Evolutionary conservation across 2,329 filamentous ascomycete species (phyloP).

Genomic region (Spiromastix sp.): DNA sequence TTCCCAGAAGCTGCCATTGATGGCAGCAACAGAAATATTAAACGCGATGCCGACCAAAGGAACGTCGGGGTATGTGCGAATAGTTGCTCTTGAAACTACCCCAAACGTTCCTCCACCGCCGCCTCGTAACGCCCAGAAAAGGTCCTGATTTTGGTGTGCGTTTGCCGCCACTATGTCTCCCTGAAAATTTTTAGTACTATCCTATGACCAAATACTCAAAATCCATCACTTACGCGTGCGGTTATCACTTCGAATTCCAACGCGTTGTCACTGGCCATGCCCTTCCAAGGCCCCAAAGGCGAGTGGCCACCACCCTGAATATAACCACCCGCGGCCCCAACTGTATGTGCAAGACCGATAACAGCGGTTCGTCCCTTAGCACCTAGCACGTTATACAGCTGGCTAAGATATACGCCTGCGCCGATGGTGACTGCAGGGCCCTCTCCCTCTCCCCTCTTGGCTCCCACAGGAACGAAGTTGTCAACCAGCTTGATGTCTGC

Average conservation of each 20-base stretch:
- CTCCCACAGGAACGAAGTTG: slow-evolving; percentile 32
- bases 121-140: slow-evolving; percentile 54
- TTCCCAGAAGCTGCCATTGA: slow-evolving; percentile 14
- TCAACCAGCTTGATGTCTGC: slow-evolving; percentile 27
- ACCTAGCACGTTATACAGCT: slow-evolving; percentile 39
- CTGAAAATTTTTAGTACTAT: slow-evolving; percentile 5
- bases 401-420: slow-evolving; percentile 43
- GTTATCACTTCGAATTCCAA: slow-evolving; percentile 47
- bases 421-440: slow-evolving; percentile 44
- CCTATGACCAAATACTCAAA: not conserved
- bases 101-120: slow-evolving; percentile 51
- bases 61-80: slow-evolving; percentile 22
- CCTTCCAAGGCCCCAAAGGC: slow-evolving; percentile 42
- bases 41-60: slow-evolving; percentile 20
- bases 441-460: slow-evolving; percentile 19
- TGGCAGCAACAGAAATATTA: slow-evolving; percentile 13
- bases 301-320: slow-evolving; percentile 52
- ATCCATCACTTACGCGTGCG: slow-evolving; percentile 29
- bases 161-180: slow-evolving; percentile 41
- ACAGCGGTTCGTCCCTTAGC: slow-evolving; percentile 41
- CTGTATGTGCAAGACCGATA: slow-evolving; percentile 44
- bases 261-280: slow-evolving; percentile 50
- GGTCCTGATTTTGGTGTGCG: slow-evolving; percentile 39
- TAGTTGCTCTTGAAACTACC: slow-evolving; percentile 45
- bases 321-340: slow-evolving; percentile 51